phyloP scores from a whole-genome alignment of 345 rosid species.

The Eucalyptus regnans region DNA sequence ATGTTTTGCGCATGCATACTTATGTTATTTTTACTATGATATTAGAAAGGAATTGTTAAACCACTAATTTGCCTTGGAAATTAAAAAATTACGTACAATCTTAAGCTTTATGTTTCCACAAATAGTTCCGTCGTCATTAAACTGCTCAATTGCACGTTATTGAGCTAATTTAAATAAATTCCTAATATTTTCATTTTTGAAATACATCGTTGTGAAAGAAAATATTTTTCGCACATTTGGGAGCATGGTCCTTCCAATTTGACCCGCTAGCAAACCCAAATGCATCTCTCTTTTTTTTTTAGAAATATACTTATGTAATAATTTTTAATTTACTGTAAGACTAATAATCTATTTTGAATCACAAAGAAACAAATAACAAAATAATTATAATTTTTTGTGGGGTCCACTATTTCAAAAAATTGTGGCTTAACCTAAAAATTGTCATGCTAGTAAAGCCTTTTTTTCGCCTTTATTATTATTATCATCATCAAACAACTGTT shows the following conservation, averaged over 20 bases:
- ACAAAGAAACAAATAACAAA: no score
- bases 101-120: background rate
- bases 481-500: background rate
- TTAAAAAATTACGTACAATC: background rate
- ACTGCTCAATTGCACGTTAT: rapidly evolving
- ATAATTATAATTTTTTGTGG: no score
- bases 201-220: background rate
- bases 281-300: background rate
- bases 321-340: no score
- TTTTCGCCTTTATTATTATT: no score
- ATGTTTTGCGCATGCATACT: background rate
- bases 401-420: no score
- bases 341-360: no score
- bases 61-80: background rate
- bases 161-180: background rate
- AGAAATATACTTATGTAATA: no score
- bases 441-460: no score
- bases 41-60: background rate
- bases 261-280: background rate
- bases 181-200: background rate
- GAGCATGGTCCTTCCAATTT: background rate
- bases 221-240: background rate
- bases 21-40: background rate
- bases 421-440: no score
- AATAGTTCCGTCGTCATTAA: background rate